phyloP scores from a whole-genome alignment of 495 filamentous ascomycete species.

The Terfezia claveryi region DNA sequence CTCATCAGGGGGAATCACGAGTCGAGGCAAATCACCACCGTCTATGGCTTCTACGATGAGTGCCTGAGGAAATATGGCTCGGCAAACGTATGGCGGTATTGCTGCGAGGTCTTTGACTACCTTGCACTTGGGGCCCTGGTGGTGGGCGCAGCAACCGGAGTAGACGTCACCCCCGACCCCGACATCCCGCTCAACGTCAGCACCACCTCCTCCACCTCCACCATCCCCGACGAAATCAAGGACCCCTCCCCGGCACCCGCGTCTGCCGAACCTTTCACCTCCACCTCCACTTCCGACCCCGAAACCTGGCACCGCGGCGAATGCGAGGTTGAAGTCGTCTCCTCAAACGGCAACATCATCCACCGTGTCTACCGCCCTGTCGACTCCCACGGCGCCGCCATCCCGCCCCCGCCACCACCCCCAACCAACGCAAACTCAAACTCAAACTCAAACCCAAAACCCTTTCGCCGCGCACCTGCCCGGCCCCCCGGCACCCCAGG shows the following conservation, averaged over 20 bases:
- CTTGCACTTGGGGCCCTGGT: constrained; percentile 87
- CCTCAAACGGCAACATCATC: constrained; percentile 55
- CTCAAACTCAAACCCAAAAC: constrained; percentile 25
- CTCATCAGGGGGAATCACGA: constrained; percentile 95
- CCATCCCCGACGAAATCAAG: constrained; percentile 26
- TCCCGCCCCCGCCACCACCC: constrained; percentile 18
- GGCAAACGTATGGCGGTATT: constrained; percentile 96
- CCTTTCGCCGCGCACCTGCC: constrained; percentile 4
- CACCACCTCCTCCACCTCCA: constrained; percentile 24
- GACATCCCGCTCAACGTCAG: neutral
- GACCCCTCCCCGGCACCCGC: no score
- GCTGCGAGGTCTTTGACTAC: constrained; percentile 97
- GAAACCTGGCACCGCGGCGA: constrained; percentile 22
- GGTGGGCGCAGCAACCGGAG: constrained; percentile 58
- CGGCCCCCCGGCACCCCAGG: constrained; percentile 40
- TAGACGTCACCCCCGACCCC: constrained; percentile 28
- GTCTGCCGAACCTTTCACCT: no score
- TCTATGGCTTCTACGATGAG: constrained; percentile 98
- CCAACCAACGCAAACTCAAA: constrained; percentile 1
- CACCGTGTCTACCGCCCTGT: constrained; percentile 39
- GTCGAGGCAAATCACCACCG: constrained; percentile 88
- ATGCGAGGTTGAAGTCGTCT: constrained; percentile 77
- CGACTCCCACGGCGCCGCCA: constrained; percentile 16
- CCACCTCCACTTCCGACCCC: no score
- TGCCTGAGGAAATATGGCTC: constrained; percentile 92